Base-by-base conservation (phyloP, 1,139 yeast species). In the Saccharomyces pastorianus region DNA sequence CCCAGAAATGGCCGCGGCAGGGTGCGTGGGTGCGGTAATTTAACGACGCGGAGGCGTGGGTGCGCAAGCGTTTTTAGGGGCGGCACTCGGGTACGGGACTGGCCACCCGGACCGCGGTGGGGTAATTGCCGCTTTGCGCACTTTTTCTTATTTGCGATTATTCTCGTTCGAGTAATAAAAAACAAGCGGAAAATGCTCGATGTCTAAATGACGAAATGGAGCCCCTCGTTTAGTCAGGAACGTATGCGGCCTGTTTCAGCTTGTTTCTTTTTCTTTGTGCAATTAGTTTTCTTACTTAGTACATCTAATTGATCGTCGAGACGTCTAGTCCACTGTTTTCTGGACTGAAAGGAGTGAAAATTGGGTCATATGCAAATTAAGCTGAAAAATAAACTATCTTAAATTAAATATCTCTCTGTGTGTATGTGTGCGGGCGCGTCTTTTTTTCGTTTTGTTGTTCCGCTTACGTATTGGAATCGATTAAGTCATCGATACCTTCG, bases 401-500 rank as follows among this genome's bases (percentile, higher is more conserved):
- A 4, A 34, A 14, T 7, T 9, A 9, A 34, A 34, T 4, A 11
- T 14, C 42, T 34, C 42, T 34, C 23, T 6, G 23, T 20, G 3
- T 20, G 23, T 20, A 20, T 20, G 23, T 20, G 23, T 20, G 23
- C 23, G 23, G 23, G 23, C 3, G 42, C 42, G 42, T 34, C 42
- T 17, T 34, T 34, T 34, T 34, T 34, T 20, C 23, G 3, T 20
- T 20, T 20, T 20, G 4, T 20, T 20, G 23, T 20, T 3, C 23
- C 23, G 3, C 23, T 20, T 20, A 20, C 23, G 23, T 20, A 20
- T 20, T 20, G 23, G 49, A 31, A 13, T 31, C 49, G 25, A 26
- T 7, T 14, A 47, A 11, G n/a, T 47, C 38, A 17, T 47, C 49
- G 25, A 47, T 31, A 4, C 17, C 28, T 48, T 57, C 59, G 23